These are phyloP conservation scores for Calocera viscosa DNA, from an alignment of 768 basidiomycete genomes.

Conservation along the genomic window DNA sequence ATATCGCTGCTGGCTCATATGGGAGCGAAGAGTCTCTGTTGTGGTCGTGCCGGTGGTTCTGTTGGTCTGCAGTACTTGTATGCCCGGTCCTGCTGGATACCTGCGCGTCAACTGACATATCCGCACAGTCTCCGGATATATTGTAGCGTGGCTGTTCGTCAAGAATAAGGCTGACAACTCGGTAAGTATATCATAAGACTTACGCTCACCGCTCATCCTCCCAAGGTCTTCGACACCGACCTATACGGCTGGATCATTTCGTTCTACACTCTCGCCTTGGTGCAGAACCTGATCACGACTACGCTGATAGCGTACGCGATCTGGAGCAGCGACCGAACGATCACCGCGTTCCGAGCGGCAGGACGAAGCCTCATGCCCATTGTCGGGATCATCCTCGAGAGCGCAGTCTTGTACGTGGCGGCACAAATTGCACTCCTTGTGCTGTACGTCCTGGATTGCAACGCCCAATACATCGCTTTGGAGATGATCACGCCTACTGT, in stretches of 20 bases:
- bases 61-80: constrained; percentile 24
- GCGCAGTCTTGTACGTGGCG: constrained; percentile 29
- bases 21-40: constrained; percentile 21
- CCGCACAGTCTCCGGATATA: neutral
- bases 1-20: constrained; percentile 28
- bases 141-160: neutral
- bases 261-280: constrained; percentile 32
- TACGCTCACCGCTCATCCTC: too few relatives aligned
- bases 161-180: neutral
- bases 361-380: constrained; percentile 25
- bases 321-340: constrained; percentile 26
- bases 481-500: constrained; percentile 16
- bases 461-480: constrained; percentile 30
- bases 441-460: constrained; percentile 27
- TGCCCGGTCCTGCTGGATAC: neutral
- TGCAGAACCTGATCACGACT: constrained; percentile 27
- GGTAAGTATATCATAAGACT: neutral
- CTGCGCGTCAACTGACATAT: neutral
- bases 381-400: constrained; percentile 30
- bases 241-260: constrained; percentile 30
- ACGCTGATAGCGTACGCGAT: constrained; percentile 28
- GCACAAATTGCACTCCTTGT: constrained; percentile 28
- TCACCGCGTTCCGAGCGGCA: neutral
- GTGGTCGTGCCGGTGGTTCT: constrained; percentile 25
- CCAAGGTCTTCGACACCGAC: constrained; percentile 26